These are phyloP conservation scores for Chiua virens DNA, from an alignment of 768 basidiomycete genomes.

Conservation along the genomic window DNA sequence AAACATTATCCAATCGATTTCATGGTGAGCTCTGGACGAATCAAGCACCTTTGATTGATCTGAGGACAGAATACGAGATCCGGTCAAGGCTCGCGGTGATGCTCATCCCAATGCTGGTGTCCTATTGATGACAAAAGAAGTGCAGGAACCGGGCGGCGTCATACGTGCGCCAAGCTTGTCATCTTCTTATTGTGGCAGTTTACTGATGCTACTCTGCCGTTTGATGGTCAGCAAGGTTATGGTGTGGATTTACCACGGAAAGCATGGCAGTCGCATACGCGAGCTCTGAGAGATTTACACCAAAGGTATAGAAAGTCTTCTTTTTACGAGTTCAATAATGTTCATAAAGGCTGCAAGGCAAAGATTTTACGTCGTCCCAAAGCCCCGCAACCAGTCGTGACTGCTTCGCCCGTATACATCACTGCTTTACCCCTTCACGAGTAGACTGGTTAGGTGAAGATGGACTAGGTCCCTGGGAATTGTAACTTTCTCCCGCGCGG, in stretches of 20 bases:
- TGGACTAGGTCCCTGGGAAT: not conserved
- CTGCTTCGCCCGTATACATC: conserved; percentile 51
- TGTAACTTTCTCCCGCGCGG: not conserved
- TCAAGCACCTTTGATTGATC: not conserved
- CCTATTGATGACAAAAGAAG: conserved; percentile 56
- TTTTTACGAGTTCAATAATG: not conserved
- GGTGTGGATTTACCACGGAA: conserved; percentile 82
- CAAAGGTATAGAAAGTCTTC: conserved; percentile 47
- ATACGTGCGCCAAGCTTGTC: conserved; percentile 25
- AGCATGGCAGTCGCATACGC: conserved; percentile 81
- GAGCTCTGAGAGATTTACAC: conserved; percentile 49
- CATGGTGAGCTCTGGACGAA: conserved; percentile 42
- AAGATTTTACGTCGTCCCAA: conserved; percentile 33
- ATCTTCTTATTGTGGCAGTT: not conserved
- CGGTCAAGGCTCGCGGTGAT: conserved; percentile 40
- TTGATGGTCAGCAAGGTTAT: conserved; percentile 54
- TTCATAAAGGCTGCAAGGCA: conserved; percentile 27
- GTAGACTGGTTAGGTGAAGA: conserved; percentile 4
- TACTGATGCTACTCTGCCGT: not conserved
- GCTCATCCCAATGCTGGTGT: conserved; percentile 57
- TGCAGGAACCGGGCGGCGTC: conserved; percentile 23
- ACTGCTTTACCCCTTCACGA: conserved; percentile 46
- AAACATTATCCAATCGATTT: conserved; percentile 48
- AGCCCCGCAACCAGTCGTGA: conserved; percentile 6
- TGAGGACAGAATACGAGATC: conserved; percentile 28